A percentile compares a stretch with the other conserved stretches of the same genome.
Conservation (phyloP, 352 stramenopile genomes). For the Pythium utonaiense region DNA sequence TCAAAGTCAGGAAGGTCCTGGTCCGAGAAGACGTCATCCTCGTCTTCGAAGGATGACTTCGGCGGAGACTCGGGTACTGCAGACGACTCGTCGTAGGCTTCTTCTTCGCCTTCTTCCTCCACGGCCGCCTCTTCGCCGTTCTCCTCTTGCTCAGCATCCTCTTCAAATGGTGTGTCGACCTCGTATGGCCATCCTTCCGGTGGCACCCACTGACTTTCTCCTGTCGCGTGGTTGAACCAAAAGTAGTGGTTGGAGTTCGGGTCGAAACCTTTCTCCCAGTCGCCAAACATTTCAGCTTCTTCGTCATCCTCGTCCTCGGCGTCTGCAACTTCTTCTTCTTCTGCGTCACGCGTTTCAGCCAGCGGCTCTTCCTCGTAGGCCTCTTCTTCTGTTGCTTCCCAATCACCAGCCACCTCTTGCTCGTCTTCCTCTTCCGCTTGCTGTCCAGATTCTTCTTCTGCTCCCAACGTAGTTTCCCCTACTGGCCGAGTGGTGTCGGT, state of each 20-base stretch:
- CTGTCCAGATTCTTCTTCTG: background rate
- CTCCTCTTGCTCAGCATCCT: constrained; percentile 24
- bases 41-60: constrained; percentile 40
- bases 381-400: background rate
- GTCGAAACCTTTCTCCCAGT: constrained; percentile 87
- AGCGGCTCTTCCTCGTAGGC: background rate
- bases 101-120: constrained; percentile 14
- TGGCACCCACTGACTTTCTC: constrained; percentile 74
- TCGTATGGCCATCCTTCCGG: constrained; percentile 75
- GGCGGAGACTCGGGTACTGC: constrained; percentile 18
- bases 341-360: background rate
- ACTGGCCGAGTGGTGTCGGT: background rate
- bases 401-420: background rate
- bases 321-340: constrained; percentile 14
- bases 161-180: constrained; percentile 61
- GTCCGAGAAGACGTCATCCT: constrained; percentile 52
- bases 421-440: background rate
- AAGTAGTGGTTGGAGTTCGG: constrained; percentile 82
- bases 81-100: background rate
- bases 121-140: constrained; percentile 11
- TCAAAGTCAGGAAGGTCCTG: constrained; percentile 42
- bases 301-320: constrained; percentile 61
- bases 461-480: background rate
- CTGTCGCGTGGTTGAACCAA: constrained; percentile 85
- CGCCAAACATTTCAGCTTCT: constrained; percentile 68